Conservation (phyloP, 306 rosid genomes). For the Ziziphus jujuba region DNA sequence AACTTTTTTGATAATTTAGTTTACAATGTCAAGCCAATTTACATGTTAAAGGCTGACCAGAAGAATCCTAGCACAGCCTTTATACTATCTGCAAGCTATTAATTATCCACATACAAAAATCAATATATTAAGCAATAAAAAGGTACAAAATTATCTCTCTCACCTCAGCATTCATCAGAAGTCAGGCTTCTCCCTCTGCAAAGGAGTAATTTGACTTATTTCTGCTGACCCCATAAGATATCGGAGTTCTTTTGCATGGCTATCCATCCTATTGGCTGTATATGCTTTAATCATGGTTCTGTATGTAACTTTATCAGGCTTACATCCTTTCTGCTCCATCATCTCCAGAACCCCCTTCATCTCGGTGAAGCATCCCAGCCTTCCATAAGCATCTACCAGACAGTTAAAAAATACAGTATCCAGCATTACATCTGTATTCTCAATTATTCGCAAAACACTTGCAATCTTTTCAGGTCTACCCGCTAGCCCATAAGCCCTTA, state of each 20-base stretch:
- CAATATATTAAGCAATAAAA: not conserved
- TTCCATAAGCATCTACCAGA: constrained; percentile 83
- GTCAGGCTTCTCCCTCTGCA: constrained; percentile 63
- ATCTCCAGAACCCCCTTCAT: constrained; percentile 75
- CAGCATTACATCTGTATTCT: constrained; percentile 70
- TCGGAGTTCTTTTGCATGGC: constrained; percentile 65
- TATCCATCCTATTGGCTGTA: constrained; percentile 64
- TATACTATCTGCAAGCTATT: no score
- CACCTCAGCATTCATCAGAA: constrained; percentile 27
- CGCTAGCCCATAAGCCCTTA: constrained; percentile 77
- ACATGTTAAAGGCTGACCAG: no score
- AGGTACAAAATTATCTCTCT: not conserved
- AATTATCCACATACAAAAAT: no score
- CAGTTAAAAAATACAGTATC: constrained; percentile 83
- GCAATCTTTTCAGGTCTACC: constrained; percentile 70
- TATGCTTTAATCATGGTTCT: constrained; percentile 90
- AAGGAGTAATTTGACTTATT: constrained; percentile 28
- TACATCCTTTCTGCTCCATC: constrained; percentile 74
- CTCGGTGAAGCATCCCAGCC: constrained; percentile 64
- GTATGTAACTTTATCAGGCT: constrained; percentile 78
- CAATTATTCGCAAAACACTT: constrained; percentile 61
- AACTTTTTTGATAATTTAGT: no score
- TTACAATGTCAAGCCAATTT: no score
- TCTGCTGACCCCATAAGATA: constrained; percentile 46
- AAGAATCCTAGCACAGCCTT: no score